phyloP scores from a whole-genome alignment of 83 land plant species.

The Diphasiastrum complanatum region DNA sequence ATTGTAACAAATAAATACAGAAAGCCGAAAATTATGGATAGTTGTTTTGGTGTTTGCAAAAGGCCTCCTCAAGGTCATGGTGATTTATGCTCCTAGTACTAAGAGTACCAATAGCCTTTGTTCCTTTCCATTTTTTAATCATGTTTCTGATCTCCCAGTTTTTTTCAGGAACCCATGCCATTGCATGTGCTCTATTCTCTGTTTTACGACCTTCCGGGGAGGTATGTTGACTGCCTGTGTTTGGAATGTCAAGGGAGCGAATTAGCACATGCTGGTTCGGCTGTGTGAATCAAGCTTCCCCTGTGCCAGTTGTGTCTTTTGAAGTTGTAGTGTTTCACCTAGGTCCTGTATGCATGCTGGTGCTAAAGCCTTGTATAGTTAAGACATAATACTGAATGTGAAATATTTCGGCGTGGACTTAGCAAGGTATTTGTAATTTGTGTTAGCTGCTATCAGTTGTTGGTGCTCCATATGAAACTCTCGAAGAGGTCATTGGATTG shows the following conservation, averaged over 20 bases:
- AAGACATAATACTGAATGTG: neutral
- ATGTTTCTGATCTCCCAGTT: no score
- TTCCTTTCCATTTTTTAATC: no score
- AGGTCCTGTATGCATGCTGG: no score
- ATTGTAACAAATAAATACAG: no score
- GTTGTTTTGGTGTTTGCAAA: neutral
- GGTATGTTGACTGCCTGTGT: no score
- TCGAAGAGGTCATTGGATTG: slow-evolving; percentile 93
- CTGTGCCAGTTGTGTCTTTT: no score
- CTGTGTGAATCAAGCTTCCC: no score
- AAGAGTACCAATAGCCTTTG: neutral
- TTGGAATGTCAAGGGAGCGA: no score
- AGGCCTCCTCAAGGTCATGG: neutral
- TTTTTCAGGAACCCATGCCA: slow-evolving; percentile 97
- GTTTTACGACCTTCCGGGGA: slow-evolving; percentile 88
- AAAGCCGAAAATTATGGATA: no score
- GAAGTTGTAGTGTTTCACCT: no score
- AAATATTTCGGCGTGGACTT: slow-evolving; percentile 3
- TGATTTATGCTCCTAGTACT: neutral
- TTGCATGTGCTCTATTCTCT: slow-evolving; percentile 86
- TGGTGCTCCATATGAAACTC: slow-evolving; percentile 92
- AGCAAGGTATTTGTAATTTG: slow-evolving; percentile 13
- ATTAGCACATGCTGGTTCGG: no score
- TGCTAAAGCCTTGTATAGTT: no score
- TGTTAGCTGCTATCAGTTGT: slow-evolving; percentile 85